Conservation (phyloP, 2,329 filamentous ascomycete genomes). For the Coleophoma crateriformis region DNA sequence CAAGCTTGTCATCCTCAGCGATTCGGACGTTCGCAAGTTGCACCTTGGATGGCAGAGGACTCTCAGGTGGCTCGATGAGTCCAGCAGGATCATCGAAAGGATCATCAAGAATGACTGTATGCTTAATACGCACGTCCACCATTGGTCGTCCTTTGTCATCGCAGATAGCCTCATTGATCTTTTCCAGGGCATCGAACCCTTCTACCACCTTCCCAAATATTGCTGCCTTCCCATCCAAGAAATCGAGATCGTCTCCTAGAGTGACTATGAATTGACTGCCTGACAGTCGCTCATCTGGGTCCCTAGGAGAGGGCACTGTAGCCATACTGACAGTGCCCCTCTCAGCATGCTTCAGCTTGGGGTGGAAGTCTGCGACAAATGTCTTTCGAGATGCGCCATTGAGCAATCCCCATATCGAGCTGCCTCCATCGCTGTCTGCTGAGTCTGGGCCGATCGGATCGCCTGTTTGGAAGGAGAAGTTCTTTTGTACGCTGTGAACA, state of each 20-base stretch:
- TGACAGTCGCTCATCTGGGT: conserved; percentile 77
- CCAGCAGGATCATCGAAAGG: conserved; percentile 79
- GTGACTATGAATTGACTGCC: conserved; percentile 94
- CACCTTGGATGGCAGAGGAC: conserved; percentile 74
- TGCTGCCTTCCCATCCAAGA: conserved; percentile 86
- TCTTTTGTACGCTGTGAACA: conserved; percentile 84
- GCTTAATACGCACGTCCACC: conserved; percentile 90
- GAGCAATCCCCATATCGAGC: conserved; percentile 84
- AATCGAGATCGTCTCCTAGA: conserved; percentile 82
- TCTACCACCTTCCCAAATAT: conserved; percentile 95
- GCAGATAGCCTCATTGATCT: conserved; percentile 85
- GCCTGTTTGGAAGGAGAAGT: conserved; percentile 94
- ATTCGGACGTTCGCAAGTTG: conserved; percentile 91
- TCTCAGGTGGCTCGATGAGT: conserved; percentile 70
- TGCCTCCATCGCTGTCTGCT: conserved; percentile 82
- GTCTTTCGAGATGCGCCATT: conserved; percentile 66
- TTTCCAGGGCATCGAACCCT: conserved; percentile 89
- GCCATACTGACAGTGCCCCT: conserved; percentile 96
- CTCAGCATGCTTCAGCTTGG: conserved; percentile 82
- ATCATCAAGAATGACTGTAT: conserved; percentile 88
- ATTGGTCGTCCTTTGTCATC: conserved; percentile 82
- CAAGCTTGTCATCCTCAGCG: conserved; percentile 77
- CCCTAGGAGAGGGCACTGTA: conserved; percentile 69
- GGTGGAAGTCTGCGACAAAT: conserved; percentile 79
- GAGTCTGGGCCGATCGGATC: conserved; percentile 87